A percentile compares a stretch with the other conserved stretches of the same genome.
phyloP scores from a whole-genome alignment of 2,329 filamentous ascomycete genomes.

The Daldinia eschscholtzii region DNA sequence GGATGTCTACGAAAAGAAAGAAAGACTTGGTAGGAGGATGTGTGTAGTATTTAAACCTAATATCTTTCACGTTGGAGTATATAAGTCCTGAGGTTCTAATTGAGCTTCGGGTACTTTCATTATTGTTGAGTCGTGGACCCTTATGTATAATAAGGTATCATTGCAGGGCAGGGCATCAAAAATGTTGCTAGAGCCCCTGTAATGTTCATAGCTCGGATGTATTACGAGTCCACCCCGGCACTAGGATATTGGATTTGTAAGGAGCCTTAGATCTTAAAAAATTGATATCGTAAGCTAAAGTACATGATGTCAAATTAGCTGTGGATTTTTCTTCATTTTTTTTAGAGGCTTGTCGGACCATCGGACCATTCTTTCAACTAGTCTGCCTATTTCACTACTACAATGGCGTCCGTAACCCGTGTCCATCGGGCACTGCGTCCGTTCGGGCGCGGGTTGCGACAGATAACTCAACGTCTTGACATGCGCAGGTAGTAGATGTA shows the following conservation, averaged over 20 bases:
- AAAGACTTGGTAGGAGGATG: neutral
- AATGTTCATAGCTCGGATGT: neutral
- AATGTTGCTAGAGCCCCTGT: neutral
- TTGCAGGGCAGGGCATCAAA: neutral
- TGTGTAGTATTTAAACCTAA: neutral
- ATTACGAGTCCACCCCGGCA: neutral
- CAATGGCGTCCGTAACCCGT: neutral
- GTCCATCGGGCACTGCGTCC: slow-evolving; percentile 8
- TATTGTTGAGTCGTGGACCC: slow-evolving; percentile 3
- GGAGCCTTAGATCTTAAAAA: neutral
- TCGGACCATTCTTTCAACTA: slow-evolving; percentile 5
- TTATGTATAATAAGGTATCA: slow-evolving; percentile 7
- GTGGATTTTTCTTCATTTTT: neutral
- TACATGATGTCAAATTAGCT: neutral
- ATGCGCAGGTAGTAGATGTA: neutral
- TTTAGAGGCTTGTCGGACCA: neutral
- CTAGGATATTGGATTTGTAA: slow-evolving; percentile 9
- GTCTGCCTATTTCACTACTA: neutral
- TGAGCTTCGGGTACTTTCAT: neutral
- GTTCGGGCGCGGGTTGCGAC: neutral
- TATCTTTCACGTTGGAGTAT: neutral
- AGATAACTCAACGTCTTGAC: neutral
- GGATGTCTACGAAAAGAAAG: neutral
- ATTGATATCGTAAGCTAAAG: slow-evolving; percentile 11
- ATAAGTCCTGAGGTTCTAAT: neutral